Percentiles rank a stretch among this genome's conserved stretches.
Evolutionary conservation across 148 eudicot species (phyloP).

Genomic region (Cornus florida): DNA sequence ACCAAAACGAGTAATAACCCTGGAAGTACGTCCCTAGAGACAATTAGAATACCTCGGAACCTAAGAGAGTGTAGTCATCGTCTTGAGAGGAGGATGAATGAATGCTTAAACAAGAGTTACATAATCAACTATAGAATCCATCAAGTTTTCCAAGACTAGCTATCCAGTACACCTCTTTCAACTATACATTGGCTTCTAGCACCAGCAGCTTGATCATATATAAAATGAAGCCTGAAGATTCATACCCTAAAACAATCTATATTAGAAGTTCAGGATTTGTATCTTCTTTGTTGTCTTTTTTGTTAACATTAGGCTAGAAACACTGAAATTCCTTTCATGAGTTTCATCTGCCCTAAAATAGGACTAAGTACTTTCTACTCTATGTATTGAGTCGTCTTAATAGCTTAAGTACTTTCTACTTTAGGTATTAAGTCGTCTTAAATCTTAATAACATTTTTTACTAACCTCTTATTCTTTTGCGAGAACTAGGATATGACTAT

Average conservation of each 20-base stretch:
- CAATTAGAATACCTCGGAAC: too few species aligned
- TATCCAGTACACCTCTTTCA: background rate
- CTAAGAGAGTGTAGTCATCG: too few species aligned
- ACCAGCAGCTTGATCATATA: background rate
- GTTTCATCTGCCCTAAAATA: background rate
- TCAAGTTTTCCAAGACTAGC: background rate
- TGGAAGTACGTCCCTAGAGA: too few species aligned
- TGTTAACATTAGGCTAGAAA: background rate
- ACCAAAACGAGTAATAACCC: too few species aligned
- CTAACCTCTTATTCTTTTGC: background rate
- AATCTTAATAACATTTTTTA: background rate
- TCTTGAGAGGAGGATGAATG: too few species aligned
- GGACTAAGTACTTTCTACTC: background rate
- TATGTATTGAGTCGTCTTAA: background rate
- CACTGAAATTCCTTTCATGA: background rate
- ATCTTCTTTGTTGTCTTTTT: background rate
- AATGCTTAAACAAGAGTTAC: too few species aligned
- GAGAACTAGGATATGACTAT: background rate
- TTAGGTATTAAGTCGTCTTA: background rate
- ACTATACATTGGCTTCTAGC: background rate
- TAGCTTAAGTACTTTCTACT: background rate
- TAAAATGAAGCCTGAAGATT: background rate
- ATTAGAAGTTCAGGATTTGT: background rate
- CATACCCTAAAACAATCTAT: background rate
- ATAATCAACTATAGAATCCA: background rate